These are phyloP conservation scores for Glarea lozoyensis DNA, from an alignment of 495 filamentous ascomycete species.

Conservation along the genomic window DNA sequence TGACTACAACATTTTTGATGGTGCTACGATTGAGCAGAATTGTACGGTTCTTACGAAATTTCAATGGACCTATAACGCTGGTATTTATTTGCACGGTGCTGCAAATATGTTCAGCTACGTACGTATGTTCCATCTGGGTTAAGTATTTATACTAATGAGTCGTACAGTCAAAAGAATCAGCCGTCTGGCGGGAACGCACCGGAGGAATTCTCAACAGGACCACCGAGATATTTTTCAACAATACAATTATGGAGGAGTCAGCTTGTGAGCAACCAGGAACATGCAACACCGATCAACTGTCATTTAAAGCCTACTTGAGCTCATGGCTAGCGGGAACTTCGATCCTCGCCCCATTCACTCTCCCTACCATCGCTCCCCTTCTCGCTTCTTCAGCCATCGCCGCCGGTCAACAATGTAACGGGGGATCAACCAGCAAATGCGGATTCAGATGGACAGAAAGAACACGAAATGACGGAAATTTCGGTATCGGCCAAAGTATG, in stretches of 20 bases:
- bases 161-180: constrained; percentile 35
- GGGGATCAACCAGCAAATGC: constrained; percentile 49
- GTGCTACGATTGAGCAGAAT: constrained; percentile 37
- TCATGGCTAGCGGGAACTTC: constrained; percentile 69
- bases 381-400: constrained; percentile 53
- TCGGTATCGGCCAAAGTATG: constrained; percentile 61
- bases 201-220: constrained; percentile 44
- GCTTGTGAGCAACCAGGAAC: constrained; percentile 58
- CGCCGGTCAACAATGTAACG: constrained; percentile 50
- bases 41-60: constrained; percentile 40
- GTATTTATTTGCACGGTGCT: constrained; percentile 54
- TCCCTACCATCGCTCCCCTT: constrained; percentile 46
- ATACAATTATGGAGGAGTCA: constrained; percentile 54
- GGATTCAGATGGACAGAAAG: constrained; percentile 60
- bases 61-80: constrained; percentile 67
- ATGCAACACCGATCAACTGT: constrained; percentile 70
- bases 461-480: constrained; percentile 43
- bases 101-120: constrained; percentile 67
- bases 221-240: constrained; percentile 44
- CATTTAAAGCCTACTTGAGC: constrained; percentile 80
- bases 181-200: constrained; percentile 43
- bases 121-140: constrained; percentile 13
- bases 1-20: constrained; percentile 50
- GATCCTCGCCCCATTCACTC: constrained; percentile 59
- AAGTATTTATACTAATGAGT: constrained; percentile 12